These are phyloP conservation scores for Pythium rishiriense DNA, from an alignment of 352 stramenopile genomes.

Conservation along the genomic window DNA sequence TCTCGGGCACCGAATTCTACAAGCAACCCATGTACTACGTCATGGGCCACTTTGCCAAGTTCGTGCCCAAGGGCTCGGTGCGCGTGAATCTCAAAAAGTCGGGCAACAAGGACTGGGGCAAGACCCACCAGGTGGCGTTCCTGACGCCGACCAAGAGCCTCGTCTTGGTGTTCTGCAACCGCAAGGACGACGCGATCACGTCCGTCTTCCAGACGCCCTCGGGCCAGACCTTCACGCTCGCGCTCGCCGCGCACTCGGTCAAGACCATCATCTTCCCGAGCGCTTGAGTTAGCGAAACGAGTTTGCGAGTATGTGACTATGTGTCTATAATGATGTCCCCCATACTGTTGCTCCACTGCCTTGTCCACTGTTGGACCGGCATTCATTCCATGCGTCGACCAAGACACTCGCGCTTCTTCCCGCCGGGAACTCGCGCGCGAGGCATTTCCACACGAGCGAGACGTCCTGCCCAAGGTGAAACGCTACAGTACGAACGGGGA, in stretches of 20 bases:
- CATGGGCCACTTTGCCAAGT: slow-evolving; percentile 81
- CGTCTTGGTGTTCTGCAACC: slow-evolving; percentile 44
- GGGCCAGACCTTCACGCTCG: slow-evolving; percentile 15
- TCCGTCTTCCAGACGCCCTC: slow-evolving; percentile 20
- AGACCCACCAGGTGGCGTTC: slow-evolving; percentile 49
- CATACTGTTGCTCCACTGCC: too few species aligned
- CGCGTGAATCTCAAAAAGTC: slow-evolving; percentile 32
- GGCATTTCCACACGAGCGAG: neutral
- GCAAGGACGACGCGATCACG: slow-evolving; percentile 17
- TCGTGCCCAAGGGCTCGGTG: slow-evolving; percentile 34
- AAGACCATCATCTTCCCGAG: slow-evolving; percentile 29
- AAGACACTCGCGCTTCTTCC: neutral
- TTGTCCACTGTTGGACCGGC: too few species aligned
- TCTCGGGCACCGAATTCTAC: slow-evolving; percentile 62
- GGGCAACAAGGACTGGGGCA: slow-evolving; percentile 24
- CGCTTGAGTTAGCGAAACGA: slow-evolving; percentile 7
- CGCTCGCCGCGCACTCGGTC: slow-evolving; percentile 22
- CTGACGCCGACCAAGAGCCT: slow-evolving; percentile 42
- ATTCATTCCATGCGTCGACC: neutral
- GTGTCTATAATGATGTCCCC: too few species aligned
- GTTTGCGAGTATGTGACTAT: neutral
- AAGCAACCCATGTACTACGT: slow-evolving; percentile 86
- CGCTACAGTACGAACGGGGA: too few species aligned
- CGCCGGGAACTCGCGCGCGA: neutral
- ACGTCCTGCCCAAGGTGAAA: too few species aligned